Conservation (phyloP, 306 rosid species). For the Trifolium subterraneum region DNA sequence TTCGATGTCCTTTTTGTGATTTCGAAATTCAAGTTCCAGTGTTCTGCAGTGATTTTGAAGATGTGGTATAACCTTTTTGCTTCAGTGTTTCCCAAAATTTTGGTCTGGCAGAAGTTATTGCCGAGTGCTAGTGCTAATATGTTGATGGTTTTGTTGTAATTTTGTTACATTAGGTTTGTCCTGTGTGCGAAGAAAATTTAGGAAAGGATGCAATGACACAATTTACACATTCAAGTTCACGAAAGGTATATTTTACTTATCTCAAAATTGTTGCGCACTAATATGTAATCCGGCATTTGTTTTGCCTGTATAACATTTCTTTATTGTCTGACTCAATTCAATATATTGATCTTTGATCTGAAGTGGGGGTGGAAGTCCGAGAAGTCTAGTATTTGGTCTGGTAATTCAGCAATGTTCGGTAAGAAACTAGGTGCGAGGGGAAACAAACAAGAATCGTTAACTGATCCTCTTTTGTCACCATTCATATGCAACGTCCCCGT, state of each 20-base stretch:
- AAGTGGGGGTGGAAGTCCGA: slow-evolving; percentile 76
- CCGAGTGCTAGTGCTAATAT: too few relatives aligned
- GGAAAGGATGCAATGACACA: slow-evolving; percentile 77
- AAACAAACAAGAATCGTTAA: slow-evolving; percentile 56
- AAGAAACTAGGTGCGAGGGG: slow-evolving; percentile 57
- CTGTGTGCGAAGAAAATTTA: slow-evolving; percentile 78
- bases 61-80: slow-evolving; percentile 60
- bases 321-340: slow-evolving; percentile 32
- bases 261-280: slow-evolving; percentile 25
- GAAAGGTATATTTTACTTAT: slow-evolving; percentile 62
- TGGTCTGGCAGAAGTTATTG: not conserved
- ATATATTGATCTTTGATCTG: slow-evolving; percentile 31
- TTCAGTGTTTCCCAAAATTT: not conserved
- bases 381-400: slow-evolving; percentile 57
- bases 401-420: slow-evolving; percentile 61
- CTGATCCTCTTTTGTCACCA: slow-evolving; percentile 79
- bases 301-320: slow-evolving; percentile 33
- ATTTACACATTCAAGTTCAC: slow-evolving; percentile 70
- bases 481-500: slow-evolving; percentile 61
- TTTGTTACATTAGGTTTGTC: slow-evolving; percentile 75
- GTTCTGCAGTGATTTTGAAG: slow-evolving; percentile 74
- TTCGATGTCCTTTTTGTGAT: slow-evolving; percentile 90
- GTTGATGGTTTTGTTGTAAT: not conserved
- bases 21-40: slow-evolving; percentile 68
- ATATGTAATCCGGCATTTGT: not conserved